Conservation (phyloP, 2,329 filamentous ascomycete genomes). For the Ilyonectria robusta region DNA sequence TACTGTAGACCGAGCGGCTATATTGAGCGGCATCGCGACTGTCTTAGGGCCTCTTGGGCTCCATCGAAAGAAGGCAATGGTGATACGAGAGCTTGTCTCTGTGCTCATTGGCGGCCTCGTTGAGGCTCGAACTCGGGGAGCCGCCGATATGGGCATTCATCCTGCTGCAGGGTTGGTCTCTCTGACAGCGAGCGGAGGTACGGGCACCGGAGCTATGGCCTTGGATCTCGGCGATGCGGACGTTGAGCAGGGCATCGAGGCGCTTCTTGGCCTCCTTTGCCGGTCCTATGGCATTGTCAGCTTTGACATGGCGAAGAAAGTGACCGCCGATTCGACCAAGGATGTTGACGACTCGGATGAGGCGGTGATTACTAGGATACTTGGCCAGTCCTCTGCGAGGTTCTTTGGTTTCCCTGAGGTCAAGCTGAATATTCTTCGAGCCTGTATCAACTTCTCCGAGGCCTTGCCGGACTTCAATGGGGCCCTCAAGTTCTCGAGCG, state of each 20-base stretch:
- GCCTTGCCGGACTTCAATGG: conserved; percentile 92
- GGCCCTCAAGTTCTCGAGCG: conserved; percentile 88
- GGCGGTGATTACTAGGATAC: conserved; percentile 70
- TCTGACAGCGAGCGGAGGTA: conserved; percentile 70
- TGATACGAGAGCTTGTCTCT: conserved; percentile 87
- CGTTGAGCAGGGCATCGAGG: conserved; percentile 76
- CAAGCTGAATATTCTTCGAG: conserved; percentile 88
- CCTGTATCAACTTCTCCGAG: conserved; percentile 95
- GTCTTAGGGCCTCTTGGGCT: conserved; percentile 85
- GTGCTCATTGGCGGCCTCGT: conserved; percentile 88
- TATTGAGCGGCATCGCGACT: conserved; percentile 89
- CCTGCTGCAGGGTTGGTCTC: conserved; percentile 89
- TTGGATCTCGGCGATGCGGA: conserved; percentile 76
- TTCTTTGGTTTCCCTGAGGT: conserved; percentile 83
- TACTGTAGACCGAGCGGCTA: conserved; percentile 81
- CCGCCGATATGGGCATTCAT: conserved; percentile 96
- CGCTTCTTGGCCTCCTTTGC: conserved; percentile 72
- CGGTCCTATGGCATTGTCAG: conserved; percentile 75
- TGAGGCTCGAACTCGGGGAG: conserved; percentile 91
- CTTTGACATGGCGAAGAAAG: conserved; percentile 56
- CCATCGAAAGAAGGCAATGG: conserved; percentile 90
- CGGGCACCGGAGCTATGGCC: conserved; percentile 65
- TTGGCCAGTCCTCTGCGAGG: conserved; percentile 70
- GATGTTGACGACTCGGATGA: conserved; percentile 63
- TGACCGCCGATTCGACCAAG: conserved; percentile 41